A percentile compares a stretch with the other conserved stretches of the same genome.
Conservation (phyloP, 2,329 filamentous ascomycete genomes). For the Ceratocystis alfenasii region DNA sequence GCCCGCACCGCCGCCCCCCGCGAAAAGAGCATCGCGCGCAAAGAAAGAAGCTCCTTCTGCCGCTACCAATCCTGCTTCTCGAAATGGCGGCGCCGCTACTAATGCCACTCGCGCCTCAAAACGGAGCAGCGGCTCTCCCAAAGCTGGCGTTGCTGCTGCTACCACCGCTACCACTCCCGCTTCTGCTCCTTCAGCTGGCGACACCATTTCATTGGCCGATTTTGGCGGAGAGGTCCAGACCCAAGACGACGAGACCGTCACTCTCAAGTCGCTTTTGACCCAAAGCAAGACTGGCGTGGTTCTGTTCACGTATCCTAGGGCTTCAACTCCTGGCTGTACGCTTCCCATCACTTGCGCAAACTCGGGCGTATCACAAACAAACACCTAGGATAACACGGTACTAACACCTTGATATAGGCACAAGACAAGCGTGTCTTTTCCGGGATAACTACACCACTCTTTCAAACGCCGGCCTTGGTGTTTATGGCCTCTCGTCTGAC, state of each 20-base stretch:
- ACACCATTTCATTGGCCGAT: conserved; percentile 43
- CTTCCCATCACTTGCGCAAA: conserved; percentile 18
- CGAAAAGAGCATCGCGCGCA: conserved; percentile 28
- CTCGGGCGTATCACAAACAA: not conserved
- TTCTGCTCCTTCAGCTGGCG: conserved; percentile 35
- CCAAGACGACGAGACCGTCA: conserved; percentile 70
- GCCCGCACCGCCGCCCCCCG: conserved; percentile 35
- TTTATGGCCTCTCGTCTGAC: conserved; percentile 84
- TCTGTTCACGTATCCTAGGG: conserved; percentile 90
- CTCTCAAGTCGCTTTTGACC: conserved; percentile 66
- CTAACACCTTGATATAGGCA: conserved; percentile 47
- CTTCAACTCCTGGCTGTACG: conserved; percentile 89
- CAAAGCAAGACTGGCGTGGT: conserved; percentile 78
- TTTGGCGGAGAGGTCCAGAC: conserved; percentile 68
- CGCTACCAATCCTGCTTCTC: not conserved
- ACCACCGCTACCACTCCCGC: not conserved
- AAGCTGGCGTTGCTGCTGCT: not conserved
- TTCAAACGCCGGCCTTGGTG: conserved; percentile 64
- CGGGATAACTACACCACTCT: conserved; percentile 70
- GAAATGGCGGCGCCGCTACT: not conserved
- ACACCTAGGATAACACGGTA: not conserved
- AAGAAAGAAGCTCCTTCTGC: conserved; percentile 28
- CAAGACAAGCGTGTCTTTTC: conserved; percentile 85
- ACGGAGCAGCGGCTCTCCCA: not conserved
- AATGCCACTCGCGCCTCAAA: not conserved